phyloP scores from a whole-genome alignment of 306 rosid genomes.

The Gynostemma pentaphyllum region DNA sequence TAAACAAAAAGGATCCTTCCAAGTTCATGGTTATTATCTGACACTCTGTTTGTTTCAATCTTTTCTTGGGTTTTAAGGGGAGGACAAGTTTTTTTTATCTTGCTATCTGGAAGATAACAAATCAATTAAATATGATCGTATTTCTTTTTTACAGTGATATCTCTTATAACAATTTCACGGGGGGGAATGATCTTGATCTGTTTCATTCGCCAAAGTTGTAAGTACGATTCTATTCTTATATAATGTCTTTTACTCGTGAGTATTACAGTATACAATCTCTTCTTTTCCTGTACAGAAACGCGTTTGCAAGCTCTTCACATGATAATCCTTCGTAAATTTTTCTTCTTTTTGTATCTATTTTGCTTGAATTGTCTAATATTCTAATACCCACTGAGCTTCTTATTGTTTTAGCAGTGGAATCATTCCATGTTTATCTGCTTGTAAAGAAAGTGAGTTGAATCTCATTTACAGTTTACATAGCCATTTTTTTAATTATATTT shows the following conservation, averaged over 20 bases:
- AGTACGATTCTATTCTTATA: background rate
- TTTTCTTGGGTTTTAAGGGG: background rate
- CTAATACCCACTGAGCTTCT: background rate
- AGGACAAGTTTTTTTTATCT: background rate
- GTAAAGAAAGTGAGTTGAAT: no score
- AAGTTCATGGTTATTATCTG: no score
- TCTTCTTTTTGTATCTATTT: background rate
- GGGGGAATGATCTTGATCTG: background rate
- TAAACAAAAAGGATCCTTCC: no score
- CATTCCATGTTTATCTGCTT: no score
- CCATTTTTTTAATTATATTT: no score
- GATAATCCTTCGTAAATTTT: slow-evolving; percentile 35
- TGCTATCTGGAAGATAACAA: background rate
- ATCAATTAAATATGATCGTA: background rate
- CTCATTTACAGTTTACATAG: no score
- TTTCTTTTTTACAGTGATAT: slow-evolving; percentile 29
- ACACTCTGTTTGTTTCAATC: no score
- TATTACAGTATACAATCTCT: background rate
- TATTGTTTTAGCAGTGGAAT: slow-evolving; percentile 8
- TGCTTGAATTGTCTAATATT: background rate
- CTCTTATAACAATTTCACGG: slow-evolving; percentile 37
- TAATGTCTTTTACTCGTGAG: slow-evolving; percentile 4
- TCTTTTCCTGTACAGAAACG: slow-evolving; percentile 22
- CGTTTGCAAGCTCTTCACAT: slow-evolving; percentile 31
- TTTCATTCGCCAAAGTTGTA: background rate